Evolutionary conservation across 2,329 filamentous ascomycete genomes (phyloP), one percentile per base, ranked within the genome.

Genomic region (Penicillium sumatraense): DNA sequence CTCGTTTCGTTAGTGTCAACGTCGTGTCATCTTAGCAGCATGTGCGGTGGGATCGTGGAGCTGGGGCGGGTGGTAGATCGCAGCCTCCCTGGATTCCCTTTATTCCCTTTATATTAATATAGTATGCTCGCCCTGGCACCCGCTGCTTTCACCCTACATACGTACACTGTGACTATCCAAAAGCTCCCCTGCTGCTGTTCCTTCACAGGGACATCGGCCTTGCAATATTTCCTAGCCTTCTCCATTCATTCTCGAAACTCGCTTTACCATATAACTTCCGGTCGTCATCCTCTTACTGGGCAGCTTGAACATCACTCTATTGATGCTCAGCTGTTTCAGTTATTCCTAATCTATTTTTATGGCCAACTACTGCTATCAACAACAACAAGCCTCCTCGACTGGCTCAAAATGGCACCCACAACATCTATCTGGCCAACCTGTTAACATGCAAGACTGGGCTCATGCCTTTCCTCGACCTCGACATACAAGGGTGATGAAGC

Each of bases 401-500:
- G 67, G 60, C 58, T 63, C 70, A 6, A 65, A 66, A 56, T 72
- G 71, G 70, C 50, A 55, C 42, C 53, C 55, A 48, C 57, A 60
- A 36, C 53, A 64, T 53, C 57, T 59, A 49, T 67, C 59, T 61
- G 59, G 57, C 45, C 61, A 62, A 26, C 50, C 64, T 24, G 52
- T 62, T 35, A 63, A 58, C 23, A 63, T 70, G 52, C 68, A 68
- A 8, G 80, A 77, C 60, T 78, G 80, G 60, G 60, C 66, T 18
- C 63, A 81, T 81, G 70, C 81, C 78, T 66, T 74, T 71, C 47
- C 78, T 75, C 62, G 76, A 74, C 56, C 75, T 77, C 54, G 86
- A 84, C 82, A 81, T 21, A 62, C 67, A 24, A 69, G 87, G 57
- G 78, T 90, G 35, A 75, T 75, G 53, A 90, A 90, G 72, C 85